Conservation (phyloP, 2,329 filamentous ascomycete genomes). For the Pseudocercospora macadamiae region DNA sequence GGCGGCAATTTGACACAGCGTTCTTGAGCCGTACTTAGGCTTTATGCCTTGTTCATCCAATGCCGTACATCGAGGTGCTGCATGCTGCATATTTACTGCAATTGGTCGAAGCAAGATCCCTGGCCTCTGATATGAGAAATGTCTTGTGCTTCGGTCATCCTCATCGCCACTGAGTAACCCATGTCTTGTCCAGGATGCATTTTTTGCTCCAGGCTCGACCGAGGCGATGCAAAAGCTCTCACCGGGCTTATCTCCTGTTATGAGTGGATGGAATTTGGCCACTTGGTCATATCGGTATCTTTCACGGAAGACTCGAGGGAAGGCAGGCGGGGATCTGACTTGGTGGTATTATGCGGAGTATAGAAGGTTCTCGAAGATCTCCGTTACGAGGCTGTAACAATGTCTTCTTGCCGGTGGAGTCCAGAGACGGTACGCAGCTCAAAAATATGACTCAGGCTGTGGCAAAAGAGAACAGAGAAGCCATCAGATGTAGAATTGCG, state of each 20-base stretch:
- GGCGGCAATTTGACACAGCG: neutral
- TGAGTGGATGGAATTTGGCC: slow-evolving; percentile 59
- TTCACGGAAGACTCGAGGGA: slow-evolving; percentile 43
- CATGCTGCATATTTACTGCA: slow-evolving; percentile 47
- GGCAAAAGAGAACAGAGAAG: slow-evolving; percentile 44
- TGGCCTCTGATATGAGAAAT: slow-evolving; percentile 53
- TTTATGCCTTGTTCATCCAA: slow-evolving; percentile 14
- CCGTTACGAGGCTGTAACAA: slow-evolving; percentile 27
- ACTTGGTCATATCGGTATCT: slow-evolving; percentile 48
- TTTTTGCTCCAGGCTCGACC: slow-evolving; percentile 54
- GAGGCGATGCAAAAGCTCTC: slow-evolving; percentile 47
- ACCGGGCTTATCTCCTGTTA: slow-evolving; percentile 51
- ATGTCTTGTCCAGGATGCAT: slow-evolving; percentile 52
- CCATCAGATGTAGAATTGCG: slow-evolving; percentile 29
- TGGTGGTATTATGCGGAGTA: slow-evolving; percentile 44
- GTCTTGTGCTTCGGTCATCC: slow-evolving; percentile 54
- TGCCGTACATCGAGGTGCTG: slow-evolving; percentile 30
- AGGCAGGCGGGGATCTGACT: slow-evolving; percentile 30
- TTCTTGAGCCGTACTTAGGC: neutral
- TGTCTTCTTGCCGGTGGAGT: slow-evolving; percentile 47
- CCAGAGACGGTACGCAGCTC: slow-evolving; percentile 49
- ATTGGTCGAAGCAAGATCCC: slow-evolving; percentile 53
- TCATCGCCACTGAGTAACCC: slow-evolving; percentile 58
- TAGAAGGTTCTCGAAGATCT: slow-evolving; percentile 34
- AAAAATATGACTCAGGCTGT: slow-evolving; percentile 42